Evolutionary conservation across 2,329 filamentous ascomycete species (phyloP).

Genomic region (Amesomyces nigricolor): DNA sequence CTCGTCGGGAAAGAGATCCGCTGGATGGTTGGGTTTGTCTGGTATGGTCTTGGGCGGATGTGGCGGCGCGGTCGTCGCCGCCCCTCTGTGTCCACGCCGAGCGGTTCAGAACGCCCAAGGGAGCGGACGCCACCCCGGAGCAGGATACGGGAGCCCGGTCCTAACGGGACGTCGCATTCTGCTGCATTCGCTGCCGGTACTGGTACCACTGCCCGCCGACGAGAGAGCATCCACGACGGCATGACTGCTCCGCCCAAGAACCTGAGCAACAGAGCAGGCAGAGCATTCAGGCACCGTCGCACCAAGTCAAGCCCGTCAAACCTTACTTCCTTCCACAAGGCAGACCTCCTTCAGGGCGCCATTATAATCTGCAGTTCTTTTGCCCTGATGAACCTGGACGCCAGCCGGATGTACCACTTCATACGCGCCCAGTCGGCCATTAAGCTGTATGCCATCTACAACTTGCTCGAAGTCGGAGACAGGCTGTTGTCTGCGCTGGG

Average conservation of each 20-base stretch:
- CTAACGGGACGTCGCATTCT: neutral
- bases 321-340: slow-evolving; percentile 84
- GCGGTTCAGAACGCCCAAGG: slow-evolving; percentile 24
- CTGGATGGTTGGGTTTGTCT: slow-evolving; percentile 71
- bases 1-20: slow-evolving; percentile 64
- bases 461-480: slow-evolving; percentile 89
- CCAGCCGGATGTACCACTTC: slow-evolving; percentile 96
- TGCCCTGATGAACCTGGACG: slow-evolving; percentile 84
- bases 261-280: slow-evolving; percentile 28
- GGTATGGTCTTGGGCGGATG: slow-evolving; percentile 70
- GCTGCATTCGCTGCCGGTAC: neutral
- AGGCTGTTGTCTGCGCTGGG: slow-evolving; percentile 84
- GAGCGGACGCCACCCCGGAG: slow-evolving; percentile 39
- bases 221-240: slow-evolving; percentile 8
- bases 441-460: slow-evolving; percentile 98
- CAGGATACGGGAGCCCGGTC: slow-evolving; percentile 19
- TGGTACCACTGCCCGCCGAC: slow-evolving; percentile 9
- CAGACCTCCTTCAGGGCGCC: slow-evolving; percentile 84
- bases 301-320: slow-evolving; percentile 81
- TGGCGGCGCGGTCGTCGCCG: slow-evolving; percentile 59
- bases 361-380: slow-evolving; percentile 82
- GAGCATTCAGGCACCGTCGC: slow-evolving; percentile 57
- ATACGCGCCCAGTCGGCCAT: slow-evolving; percentile 95
- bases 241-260: slow-evolving; percentile 6
- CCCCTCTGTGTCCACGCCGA: slow-evolving; percentile 30